Percentiles rank a stretch among this genome's conserved stretches.
Conservation (phyloP, 257 asterid genomes). For the Avicennia marina region DNA sequence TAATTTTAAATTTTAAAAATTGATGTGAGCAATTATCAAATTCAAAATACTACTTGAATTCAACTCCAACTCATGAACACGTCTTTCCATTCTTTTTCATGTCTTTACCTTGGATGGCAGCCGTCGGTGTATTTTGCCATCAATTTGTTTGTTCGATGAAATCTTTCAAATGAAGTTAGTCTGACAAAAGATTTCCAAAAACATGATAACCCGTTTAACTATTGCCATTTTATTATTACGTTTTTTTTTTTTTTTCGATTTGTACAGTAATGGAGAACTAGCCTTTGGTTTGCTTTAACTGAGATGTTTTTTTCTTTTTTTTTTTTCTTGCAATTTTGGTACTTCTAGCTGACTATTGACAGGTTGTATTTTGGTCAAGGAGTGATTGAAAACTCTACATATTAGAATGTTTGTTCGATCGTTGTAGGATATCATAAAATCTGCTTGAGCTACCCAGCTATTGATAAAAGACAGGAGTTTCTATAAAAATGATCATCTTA, state of each 20-base stretch:
- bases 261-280: not conserved
- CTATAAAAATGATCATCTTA: slow-evolving; percentile 1
- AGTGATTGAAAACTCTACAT: not conserved
- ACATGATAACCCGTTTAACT: no score
- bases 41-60: no score
- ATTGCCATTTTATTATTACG: not conserved
- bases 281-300: not conserved
- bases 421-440: not conserved
- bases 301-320: not conserved
- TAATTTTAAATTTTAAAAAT: no score
- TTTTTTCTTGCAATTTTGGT: no score
- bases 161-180: no score
- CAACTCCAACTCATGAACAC: no score
- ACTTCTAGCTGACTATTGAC: not conserved
- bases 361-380: not conserved
- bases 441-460: not conserved
- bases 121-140: no score
- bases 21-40: no score
- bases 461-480: not conserved
- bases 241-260: not conserved
- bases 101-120: no score
- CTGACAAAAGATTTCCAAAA: no score
- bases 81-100: no score
- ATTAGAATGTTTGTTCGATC: not conserved
- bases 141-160: not conserved